Evolutionary conservation across 768 basidiomycete species (phyloP), one percentile per base, ranked within the genome.

Genomic region (Termitomyces bulborhizus): DNA sequence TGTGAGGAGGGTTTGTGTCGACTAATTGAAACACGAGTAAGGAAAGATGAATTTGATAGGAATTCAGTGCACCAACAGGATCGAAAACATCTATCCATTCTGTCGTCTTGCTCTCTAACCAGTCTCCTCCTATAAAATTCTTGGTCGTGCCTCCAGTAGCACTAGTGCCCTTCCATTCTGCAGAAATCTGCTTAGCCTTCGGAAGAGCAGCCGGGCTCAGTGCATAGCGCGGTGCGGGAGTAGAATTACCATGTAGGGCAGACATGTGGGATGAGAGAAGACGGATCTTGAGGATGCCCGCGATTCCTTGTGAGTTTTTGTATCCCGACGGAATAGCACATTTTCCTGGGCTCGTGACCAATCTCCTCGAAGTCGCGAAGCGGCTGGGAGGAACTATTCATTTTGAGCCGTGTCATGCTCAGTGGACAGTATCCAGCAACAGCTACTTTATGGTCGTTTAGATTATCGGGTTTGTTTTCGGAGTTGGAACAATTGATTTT

Each of bases 121-220:
- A 98, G 71, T 93, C 80, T 8, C 95, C 96, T 12, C 83, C 88
- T 56, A 98, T 90, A 70, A 87, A 93, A 69, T 93, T 94, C 80
- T 90, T 94, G 54, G 94, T 94, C 57, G 78, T 85, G 29, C 82
- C 88, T n/a, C 95, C 95, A 12, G 83, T 80, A 26, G 88, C 86
- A 56, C 79, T 88, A 2, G 95, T 95, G 43, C 95, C 95, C 60
- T 85, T 85, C 92, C 93, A 98, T 31, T 84, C 77, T 13, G 78
- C 69, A 15, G 88, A 88, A 18, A 93, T 73, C 53, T 78, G 77
- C 61, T 90, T 83, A 1, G 90, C 90, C 58, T 80, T 82, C 27
- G 80, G 66, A n/a, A 79, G 76, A 21, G 84, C 86, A 11, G 75
- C 58, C 13, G 81, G 70, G 58, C 75, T 81, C 53, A 92, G 69